phyloP scores from a whole-genome alignment of 306 rosid genomes.

The Acacia melanoxylon region DNA sequence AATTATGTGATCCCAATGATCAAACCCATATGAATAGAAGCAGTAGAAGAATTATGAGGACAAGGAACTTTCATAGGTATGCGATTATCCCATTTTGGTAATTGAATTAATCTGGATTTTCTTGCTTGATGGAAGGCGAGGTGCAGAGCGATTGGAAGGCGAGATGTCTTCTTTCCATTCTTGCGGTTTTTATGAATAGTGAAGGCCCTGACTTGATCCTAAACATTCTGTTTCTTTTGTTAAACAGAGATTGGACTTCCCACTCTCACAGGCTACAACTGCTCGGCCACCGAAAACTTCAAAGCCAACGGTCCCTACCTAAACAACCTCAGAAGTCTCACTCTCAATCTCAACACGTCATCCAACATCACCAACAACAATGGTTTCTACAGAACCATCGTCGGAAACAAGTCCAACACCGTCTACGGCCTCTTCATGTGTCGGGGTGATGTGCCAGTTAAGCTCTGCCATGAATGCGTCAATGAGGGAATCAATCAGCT shows the following conservation, averaged over 20 bases:
- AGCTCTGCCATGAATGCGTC: too few species aligned
- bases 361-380: too few species aligned
- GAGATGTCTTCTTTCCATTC: too few species aligned
- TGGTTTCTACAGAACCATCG: neutral
- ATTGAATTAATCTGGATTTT: too few species aligned
- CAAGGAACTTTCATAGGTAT: too few species aligned
- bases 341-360: too few species aligned
- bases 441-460: too few species aligned
- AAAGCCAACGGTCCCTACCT: neutral
- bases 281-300: neutral
- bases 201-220: neutral
- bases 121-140: too few species aligned
- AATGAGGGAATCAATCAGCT: too few species aligned
- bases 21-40: slow-evolving; percentile 26
- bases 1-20: neutral
- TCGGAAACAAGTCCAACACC: neutral
- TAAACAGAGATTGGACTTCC: neutral
- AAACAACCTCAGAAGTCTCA: neutral
- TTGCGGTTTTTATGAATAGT: too few species aligned
- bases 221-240: neutral
- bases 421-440: slow-evolving; percentile 16
- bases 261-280: neutral
- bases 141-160: too few species aligned
- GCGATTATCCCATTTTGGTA: too few species aligned
- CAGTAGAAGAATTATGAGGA: slow-evolving; percentile 10